Percentiles rank a stretch among this genome's conserved stretches.
Evolutionary conservation across 2,329 filamentous ascomycete genomes (phyloP).

Genomic region (Alternaria rosae): DNA sequence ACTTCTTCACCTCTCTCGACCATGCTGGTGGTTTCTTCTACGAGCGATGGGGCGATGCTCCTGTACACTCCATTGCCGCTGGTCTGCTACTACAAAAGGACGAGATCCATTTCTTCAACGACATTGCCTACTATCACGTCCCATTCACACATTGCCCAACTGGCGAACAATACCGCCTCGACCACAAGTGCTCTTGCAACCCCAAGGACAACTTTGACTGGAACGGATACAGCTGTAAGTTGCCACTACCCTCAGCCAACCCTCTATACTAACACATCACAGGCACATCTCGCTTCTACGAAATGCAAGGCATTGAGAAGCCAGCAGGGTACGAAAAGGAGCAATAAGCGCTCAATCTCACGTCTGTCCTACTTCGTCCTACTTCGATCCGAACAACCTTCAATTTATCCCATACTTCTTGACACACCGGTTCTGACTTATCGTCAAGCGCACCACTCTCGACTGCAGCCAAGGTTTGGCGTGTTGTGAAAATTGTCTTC

Average conservation of each 20-base stretch:
- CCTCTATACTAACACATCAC: conserved; percentile 46
- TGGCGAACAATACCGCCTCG: conserved; percentile 80
- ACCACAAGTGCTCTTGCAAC: conserved; percentile 93
- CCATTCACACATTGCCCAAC: conserved; percentile 98
- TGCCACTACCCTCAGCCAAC: background rate
- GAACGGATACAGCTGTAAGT: conserved; percentile 96
- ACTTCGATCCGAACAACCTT: conserved; percentile 7
- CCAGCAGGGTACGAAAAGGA: conserved; percentile 85
- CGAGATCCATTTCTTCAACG: conserved; percentile 97
- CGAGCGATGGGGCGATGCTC: conserved; percentile 97
- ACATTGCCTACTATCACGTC: conserved; percentile 97
- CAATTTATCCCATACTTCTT: background rate
- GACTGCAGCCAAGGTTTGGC: conserved; percentile 30
- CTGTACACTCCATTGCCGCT: conserved; percentile 97
- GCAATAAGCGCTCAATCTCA: conserved; percentile 48
- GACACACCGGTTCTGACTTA: conserved; percentile 35
- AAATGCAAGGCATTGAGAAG: conserved; percentile 80
- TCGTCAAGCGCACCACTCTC: conserved; percentile 39
- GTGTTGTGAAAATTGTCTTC: conserved; percentile 28
- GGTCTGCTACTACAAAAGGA: conserved; percentile 87
- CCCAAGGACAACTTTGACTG: conserved; percentile 98
- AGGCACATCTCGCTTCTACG: conserved; percentile 88
- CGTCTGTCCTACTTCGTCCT: conserved; percentile 8
- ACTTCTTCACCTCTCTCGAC: conserved; percentile 90
- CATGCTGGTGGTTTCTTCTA: conserved; percentile 97